Conservation (phyloP, 148 eudicot species). For the Mesembryanthemum crystallinum region DNA sequence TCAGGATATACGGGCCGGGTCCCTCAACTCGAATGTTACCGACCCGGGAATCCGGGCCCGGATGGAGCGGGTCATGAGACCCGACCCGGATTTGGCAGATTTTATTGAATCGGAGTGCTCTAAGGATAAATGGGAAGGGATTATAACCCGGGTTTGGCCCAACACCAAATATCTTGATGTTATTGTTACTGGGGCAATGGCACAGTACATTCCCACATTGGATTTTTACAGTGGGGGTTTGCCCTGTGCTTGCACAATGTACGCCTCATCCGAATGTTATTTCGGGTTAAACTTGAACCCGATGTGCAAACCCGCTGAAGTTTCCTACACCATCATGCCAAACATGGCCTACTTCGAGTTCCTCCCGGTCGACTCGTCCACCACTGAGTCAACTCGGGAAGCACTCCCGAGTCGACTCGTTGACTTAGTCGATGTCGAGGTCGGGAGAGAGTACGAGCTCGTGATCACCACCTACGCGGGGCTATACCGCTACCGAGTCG, state of each 20-base stretch:
- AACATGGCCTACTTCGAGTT: constrained; percentile 95
- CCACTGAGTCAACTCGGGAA: constrained; percentile 32
- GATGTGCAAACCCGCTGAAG: constrained; percentile 71
- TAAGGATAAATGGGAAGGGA: constrained; percentile 67
- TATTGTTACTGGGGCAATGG: constrained; percentile 89
- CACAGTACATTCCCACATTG: constrained; percentile 75
- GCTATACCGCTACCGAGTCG: constrained; percentile 67
- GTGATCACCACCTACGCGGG: constrained; percentile 90
- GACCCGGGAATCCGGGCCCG: constrained; percentile 35
- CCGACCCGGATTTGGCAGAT: constrained; percentile 58
- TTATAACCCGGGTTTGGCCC: constrained; percentile 74
- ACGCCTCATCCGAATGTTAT: constrained; percentile 78
- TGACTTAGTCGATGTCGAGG: constrained; percentile 67
- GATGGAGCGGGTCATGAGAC: constrained; percentile 38
- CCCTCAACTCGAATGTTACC: constrained; percentile 39
- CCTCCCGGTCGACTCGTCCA: constrained; percentile 47
- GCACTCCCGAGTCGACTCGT: constrained; percentile 36
- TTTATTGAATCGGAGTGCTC: constrained; percentile 41
- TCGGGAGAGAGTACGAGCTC: constrained; percentile 81
- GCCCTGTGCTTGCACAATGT: constrained; percentile 75
- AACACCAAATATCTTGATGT: constrained; percentile 77
- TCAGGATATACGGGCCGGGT: constrained; percentile 56
- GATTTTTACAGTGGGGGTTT: constrained; percentile 75
- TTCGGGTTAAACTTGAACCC: constrained; percentile 82
- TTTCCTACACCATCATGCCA: constrained; percentile 90